Conservation (phyloP, 345 rosid genomes). For the Lepidium sativum region DNA sequence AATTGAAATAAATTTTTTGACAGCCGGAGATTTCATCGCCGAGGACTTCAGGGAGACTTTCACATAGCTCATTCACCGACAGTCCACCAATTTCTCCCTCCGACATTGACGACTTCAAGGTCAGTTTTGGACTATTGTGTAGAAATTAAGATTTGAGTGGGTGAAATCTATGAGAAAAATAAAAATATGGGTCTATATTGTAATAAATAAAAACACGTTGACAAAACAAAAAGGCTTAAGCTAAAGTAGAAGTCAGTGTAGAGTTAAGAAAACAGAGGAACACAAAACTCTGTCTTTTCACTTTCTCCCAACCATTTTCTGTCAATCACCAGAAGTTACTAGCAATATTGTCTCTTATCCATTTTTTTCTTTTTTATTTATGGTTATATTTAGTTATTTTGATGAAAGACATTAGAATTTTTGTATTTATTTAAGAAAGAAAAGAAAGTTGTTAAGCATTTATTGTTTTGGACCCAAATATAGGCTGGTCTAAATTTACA, state of each 20-base stretch:
- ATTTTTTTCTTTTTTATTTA: not conserved
- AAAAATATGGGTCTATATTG: constrained; percentile 6
- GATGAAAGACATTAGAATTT: not conserved
- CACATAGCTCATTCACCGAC: constrained; percentile 85
- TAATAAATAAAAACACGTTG: constrained; percentile 22
- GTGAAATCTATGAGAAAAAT: not conserved
- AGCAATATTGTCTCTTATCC: constrained; percentile 10
- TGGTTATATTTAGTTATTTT: not conserved
- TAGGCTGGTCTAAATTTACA: constrained; percentile 10
- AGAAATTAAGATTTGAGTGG: not conserved
- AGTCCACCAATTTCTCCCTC: constrained; percentile 99
- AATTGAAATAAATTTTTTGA: too few species aligned
- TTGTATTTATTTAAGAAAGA: not conserved
- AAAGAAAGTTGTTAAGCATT: not conserved
- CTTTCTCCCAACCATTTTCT: constrained; percentile 22
- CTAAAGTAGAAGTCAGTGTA: not conserved
- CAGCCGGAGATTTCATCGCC: constrained; percentile 50
- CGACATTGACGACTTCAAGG: constrained; percentile 85
- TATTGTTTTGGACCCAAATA: constrained; percentile 15
- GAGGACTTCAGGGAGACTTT: constrained; percentile 78
- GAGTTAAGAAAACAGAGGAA: constrained; percentile 21
- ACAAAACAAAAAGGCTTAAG: constrained; percentile 19
- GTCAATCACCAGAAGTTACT: constrained; percentile 2
- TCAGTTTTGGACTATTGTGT: constrained; percentile 17
- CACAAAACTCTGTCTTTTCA: constrained; percentile 25